Conservation (phyloP, 1,284 basidiomycete genomes). For the Leccinum fallax region DNA sequence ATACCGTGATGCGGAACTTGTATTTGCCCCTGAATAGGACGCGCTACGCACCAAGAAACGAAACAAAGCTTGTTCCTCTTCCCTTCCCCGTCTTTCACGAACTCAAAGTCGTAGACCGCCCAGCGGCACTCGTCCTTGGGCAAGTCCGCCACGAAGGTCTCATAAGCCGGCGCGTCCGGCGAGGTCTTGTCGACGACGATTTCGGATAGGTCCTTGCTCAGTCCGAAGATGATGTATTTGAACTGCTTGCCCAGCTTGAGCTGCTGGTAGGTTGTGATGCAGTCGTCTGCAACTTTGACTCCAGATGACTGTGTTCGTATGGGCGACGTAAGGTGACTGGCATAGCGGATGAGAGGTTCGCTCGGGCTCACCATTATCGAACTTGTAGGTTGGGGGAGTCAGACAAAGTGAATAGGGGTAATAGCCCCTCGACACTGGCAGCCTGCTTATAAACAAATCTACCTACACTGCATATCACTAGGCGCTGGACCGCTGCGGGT, state of each 20-base stretch:
- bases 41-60: conserved; percentile 64
- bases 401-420: conserved; percentile 16
- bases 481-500: too few species aligned
- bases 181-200: conserved; percentile 76
- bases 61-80: conserved; percentile 92
- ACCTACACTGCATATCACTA: not conserved
- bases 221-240: conserved; percentile 86
- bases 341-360: not conserved
- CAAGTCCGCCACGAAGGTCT: conserved; percentile 78
- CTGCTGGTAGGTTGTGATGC: conserved; percentile 69
- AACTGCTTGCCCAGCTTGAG: conserved; percentile 84
- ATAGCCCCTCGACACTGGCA: not conserved
- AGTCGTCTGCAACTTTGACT: conserved; percentile 62
- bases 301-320: conserved; percentile 67
- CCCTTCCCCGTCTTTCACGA: conserved; percentile 50
- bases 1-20: not conserved
- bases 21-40: too few species aligned
- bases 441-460: conserved; percentile 15
- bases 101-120: conserved; percentile 94
- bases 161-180: conserved; percentile 53
- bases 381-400: not conserved
- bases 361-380: conserved; percentile 20
- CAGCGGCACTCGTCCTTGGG: conserved; percentile 83
- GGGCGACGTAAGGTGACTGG: not conserved
- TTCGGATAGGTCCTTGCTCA: conserved; percentile 71